A percentile compares a stretch with the other conserved stretches of the same genome.
Conservation (phyloP, 192 early-diverging fungal genomes). For the Dispira simplex region DNA sequence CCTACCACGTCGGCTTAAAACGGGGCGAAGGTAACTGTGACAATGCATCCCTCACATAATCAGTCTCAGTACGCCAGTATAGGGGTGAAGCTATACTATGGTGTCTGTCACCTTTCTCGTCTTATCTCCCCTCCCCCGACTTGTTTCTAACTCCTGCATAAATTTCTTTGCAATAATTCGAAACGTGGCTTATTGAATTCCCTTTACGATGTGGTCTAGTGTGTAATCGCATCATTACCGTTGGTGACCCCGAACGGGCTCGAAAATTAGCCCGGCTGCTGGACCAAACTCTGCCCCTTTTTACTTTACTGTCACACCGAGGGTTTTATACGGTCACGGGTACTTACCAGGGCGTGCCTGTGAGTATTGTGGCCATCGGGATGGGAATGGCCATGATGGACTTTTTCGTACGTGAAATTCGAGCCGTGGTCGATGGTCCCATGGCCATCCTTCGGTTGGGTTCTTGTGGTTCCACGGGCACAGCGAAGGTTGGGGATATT, state of each 20-base stretch:
- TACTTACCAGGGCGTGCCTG: slow-evolving; percentile 49
- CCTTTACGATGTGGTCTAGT: slow-evolving; percentile 20
- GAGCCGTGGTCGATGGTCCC: slow-evolving; percentile 62
- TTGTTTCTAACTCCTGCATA: too few relatives aligned
- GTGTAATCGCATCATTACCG: slow-evolving; percentile 76
- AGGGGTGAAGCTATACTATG: too few relatives aligned
- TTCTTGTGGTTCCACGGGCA: slow-evolving; percentile 64
- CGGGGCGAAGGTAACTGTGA: slow-evolving; percentile 37
- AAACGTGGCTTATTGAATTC: too few relatives aligned
- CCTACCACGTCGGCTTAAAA: slow-evolving; percentile 71
- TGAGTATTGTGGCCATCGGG: slow-evolving; percentile 74
- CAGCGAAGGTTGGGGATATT: slow-evolving; percentile 39
- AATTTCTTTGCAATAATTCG: too few relatives aligned
- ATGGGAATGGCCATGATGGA: slow-evolving; percentile 84
- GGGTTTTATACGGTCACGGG: slow-evolving; percentile 82
- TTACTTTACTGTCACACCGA: slow-evolving; percentile 43
- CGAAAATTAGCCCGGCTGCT: slow-evolving; percentile 39
- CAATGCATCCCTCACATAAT: too few relatives aligned
- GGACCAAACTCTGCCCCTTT: slow-evolving; percentile 30
- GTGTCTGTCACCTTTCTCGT: too few relatives aligned
- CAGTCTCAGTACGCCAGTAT: too few relatives aligned
- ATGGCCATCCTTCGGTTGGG: slow-evolving; percentile 72
- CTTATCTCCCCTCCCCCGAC: too few relatives aligned
- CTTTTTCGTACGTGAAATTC: slow-evolving; percentile 76
- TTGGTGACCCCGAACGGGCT: slow-evolving; percentile 70